These are phyloP conservation scores for Zymoseptoria passerinii DNA, from an alignment of 2,329 filamentous ascomycete species.

Conservation along the genomic window DNA sequence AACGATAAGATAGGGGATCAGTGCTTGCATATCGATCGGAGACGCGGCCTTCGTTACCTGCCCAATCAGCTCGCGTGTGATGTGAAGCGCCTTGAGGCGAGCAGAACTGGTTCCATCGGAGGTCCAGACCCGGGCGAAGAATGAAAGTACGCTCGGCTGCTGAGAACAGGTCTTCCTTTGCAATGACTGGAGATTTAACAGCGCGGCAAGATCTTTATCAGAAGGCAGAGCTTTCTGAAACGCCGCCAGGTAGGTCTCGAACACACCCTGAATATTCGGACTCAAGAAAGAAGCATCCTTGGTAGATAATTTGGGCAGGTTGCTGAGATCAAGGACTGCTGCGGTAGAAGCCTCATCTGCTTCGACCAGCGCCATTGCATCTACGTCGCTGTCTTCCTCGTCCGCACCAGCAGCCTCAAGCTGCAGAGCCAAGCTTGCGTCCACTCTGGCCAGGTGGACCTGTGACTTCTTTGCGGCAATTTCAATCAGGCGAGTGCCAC, in stretches of 20 bases:
- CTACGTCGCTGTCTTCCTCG: conserved; percentile 3
- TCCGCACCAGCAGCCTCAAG: conserved; percentile 3
- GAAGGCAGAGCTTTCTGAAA: conserved; percentile 12
- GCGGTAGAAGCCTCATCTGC: conserved; percentile 1
- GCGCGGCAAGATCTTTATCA: conserved; percentile 6
- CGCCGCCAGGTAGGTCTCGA: conserved; percentile 8
- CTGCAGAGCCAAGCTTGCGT: conserved; percentile 10
- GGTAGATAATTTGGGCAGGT: conserved; percentile 9
- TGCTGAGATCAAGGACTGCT: conserved; percentile 2
- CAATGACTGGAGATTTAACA: conserved; percentile 12
- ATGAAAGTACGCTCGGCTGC: conserved; percentile 13
- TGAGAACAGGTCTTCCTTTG: conserved; percentile 6
- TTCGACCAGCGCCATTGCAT: conserved; percentile 4
- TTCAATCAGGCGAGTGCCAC: conserved; percentile 2
- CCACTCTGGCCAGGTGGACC: conserved; percentile 6
- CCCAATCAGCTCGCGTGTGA: conserved; percentile 8
- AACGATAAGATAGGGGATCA: conserved; percentile 73
- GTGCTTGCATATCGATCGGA: conserved; percentile 55
- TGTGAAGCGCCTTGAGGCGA: conserved; percentile 12
- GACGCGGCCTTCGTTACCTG: conserved; percentile 3
- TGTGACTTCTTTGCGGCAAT: conserved; percentile 4
- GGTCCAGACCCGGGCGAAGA: conserved; percentile 16
- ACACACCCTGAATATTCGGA: conserved; percentile 2
- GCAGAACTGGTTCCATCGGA: conserved; percentile 7
- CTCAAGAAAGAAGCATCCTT: conserved; percentile 15